A percentile compares a stretch with the other conserved stretches of the same genome.
Conservation (phyloP, 164 flowering plant species). For the Paratinospora sagittata region DNA sequence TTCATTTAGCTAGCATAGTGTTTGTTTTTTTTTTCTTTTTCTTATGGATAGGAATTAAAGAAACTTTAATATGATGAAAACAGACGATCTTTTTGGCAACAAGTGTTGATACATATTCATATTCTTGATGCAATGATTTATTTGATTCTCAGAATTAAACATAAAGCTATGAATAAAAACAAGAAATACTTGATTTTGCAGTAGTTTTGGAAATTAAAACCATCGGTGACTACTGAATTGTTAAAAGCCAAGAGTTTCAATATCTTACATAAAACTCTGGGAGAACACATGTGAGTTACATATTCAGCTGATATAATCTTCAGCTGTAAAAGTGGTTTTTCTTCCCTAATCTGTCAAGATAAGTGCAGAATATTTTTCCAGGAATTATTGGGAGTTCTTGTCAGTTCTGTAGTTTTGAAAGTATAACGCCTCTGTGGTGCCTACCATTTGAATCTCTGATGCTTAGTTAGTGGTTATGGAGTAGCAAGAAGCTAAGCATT, state of each 20-base stretch:
- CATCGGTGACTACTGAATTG: background rate
- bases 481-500: too few species aligned
- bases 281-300: background rate
- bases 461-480: too few species aligned
- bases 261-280: background rate
- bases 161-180: background rate
- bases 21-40: background rate
- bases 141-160: background rate
- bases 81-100: background rate
- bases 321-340: background rate
- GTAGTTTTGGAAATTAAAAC: background rate
- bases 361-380: too few species aligned
- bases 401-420: too few species aligned
- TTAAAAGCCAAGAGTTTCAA: background rate
- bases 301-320: background rate
- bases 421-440: too few species aligned
- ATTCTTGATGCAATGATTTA: too few species aligned
- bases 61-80: background rate
- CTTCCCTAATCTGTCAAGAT: too few species aligned
- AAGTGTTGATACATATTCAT: too few species aligned
- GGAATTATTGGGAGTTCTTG: too few species aligned
- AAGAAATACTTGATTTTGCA: background rate
- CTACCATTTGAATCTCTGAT: too few species aligned
- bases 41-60: background rate
- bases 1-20: too few species aligned